Evolutionary conservation across 2,329 filamentous ascomycete species (phyloP).

Genomic region (Elsinoe batatas): DNA sequence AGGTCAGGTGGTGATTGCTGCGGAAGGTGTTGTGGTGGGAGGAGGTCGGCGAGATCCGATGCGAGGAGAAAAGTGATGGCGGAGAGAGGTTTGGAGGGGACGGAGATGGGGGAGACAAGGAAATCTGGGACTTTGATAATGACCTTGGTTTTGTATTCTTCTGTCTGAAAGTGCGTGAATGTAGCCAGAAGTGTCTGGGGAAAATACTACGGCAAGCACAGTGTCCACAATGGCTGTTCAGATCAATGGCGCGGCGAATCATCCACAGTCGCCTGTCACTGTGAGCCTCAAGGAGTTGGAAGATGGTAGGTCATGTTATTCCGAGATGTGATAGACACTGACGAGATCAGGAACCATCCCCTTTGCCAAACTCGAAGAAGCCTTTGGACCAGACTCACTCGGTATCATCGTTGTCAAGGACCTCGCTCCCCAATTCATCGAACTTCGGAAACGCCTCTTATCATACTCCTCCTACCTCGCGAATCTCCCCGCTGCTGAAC

Average conservation of each 20-base stretch:
- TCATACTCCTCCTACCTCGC: conserved; percentile 86
- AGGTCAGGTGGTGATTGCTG: background rate
- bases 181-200: background rate
- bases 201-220: background rate
- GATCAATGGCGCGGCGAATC: conserved; percentile 12
- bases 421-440: conserved; percentile 60
- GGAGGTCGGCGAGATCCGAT: conserved; percentile 3
- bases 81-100: background rate
- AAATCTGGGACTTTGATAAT: background rate
- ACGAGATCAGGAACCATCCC: conserved; percentile 49
- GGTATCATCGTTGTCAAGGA: conserved; percentile 92
- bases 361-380: conserved; percentile 59
- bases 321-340: background rate
- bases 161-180: background rate
- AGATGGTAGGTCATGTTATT: conserved; percentile 15
- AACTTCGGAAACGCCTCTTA: conserved; percentile 63
- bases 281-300: conserved; percentile 36
- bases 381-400: conserved; percentile 82
- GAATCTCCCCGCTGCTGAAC: conserved; percentile 59
- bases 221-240: conserved; percentile 14
- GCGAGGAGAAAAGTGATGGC: background rate
- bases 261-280: conserved; percentile 28
- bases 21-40: background rate
- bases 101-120: background rate
- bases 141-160: background rate